These are phyloP conservation scores for Penicillium sp. DNA, from an alignment of 2,329 filamentous ascomycete species.

Conservation along the genomic window DNA sequence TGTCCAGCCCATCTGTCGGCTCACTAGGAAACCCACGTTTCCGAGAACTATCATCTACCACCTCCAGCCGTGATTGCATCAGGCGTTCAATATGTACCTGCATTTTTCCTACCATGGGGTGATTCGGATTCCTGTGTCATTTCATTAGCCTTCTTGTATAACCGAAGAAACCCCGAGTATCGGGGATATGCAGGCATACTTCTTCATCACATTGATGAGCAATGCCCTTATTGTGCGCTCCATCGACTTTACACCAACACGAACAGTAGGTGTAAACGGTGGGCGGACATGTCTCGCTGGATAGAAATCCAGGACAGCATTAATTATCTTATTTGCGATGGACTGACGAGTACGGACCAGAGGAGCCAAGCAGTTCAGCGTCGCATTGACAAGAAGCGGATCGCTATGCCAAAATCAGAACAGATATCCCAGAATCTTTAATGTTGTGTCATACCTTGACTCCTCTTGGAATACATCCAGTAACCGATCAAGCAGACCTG, in stretches of 20 bases:
- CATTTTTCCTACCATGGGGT: constrained; percentile 71
- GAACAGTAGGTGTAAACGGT: constrained; percentile 72
- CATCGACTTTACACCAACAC: constrained; percentile 86
- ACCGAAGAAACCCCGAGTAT: not conserved
- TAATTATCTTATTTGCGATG: constrained; percentile 80
- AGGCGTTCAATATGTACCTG: constrained; percentile 83
- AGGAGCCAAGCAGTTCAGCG: constrained; percentile 80
- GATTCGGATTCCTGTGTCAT: constrained; percentile 67
- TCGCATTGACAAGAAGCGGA: constrained; percentile 83
- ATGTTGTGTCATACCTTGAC: constrained; percentile 60
- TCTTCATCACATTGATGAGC: constrained; percentile 76
- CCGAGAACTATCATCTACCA: constrained; percentile 70
- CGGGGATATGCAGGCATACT: constrained; percentile 50
- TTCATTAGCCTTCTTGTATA: constrained; percentile 22
- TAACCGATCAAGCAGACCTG: constrained; percentile 84
- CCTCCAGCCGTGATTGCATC: constrained; percentile 71
- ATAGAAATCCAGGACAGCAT: constrained; percentile 84
- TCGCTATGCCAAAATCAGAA: constrained; percentile 57
- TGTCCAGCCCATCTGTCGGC: constrained; percentile 68
- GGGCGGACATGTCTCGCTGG: constrained; percentile 76
- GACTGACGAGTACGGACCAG: constrained; percentile 77
- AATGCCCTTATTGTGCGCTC: constrained; percentile 87
- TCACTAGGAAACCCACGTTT: constrained; percentile 73
- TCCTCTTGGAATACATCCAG: constrained; percentile 82
- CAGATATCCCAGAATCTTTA: not conserved